Conservation (phyloP, 2,329 filamentous ascomycete species). For the Aspergillus jensenii region DNA sequence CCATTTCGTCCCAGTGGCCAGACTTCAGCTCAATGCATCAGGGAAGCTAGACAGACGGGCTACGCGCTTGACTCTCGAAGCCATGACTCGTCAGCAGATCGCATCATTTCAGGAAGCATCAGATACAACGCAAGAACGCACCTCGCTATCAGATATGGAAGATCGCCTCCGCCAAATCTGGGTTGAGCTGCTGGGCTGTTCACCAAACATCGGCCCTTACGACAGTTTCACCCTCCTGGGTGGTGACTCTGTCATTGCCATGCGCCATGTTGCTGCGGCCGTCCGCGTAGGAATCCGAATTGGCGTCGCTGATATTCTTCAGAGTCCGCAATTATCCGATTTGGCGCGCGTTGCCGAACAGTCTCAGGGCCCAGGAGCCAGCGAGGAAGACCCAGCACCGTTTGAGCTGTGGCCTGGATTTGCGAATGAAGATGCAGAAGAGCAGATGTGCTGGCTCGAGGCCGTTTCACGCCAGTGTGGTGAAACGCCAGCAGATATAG, state of each 20-base stretch:
- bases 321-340: no score
- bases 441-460: no score
- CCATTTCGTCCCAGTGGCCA: neutral
- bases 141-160: neutral
- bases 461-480: no score
- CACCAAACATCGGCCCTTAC: neutral
- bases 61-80: neutral
- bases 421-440: no score
- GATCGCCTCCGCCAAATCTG: neutral
- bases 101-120: neutral
- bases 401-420: no score
- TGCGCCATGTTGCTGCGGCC: neutral
- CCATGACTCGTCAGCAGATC: neutral
- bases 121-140: neutral
- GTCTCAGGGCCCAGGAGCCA: no score
- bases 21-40: neutral
- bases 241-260: neutral
- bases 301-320: no score
- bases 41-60: neutral
- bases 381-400: no score
- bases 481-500: no score
- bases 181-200: neutral
- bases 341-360: no score
- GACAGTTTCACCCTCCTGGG: neutral
- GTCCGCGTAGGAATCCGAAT: neutral